phyloP scores from a whole-genome alignment of 2,329 filamentous ascomycete genomes.

The Albifimbria verrucaria region DNA sequence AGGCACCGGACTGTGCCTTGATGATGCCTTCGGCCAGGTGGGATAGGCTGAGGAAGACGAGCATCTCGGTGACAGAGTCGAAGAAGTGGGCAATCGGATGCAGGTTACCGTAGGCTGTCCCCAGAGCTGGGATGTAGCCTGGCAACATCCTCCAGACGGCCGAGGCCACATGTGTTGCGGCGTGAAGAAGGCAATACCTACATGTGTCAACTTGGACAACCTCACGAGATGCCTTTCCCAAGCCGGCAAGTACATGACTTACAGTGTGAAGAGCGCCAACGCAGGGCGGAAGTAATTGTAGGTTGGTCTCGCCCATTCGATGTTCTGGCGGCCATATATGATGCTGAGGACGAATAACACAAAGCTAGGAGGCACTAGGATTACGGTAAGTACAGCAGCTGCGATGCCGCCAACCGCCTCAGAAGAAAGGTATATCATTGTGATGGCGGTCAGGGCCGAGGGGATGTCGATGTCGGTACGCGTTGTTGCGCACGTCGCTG shows the following conservation, averaged over 20 bases:
- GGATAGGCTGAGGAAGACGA: constrained; percentile 20
- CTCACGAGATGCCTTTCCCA: background rate
- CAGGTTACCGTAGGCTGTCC: constrained; percentile 5
- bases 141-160: no score
- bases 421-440: no score
- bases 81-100: constrained; percentile 3
- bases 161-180: no score
- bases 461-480: no score
- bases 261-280: constrained; percentile 21
- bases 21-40: constrained; percentile 16
- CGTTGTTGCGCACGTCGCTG: no score
- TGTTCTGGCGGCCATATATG: constrained; percentile 14
- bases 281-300: constrained; percentile 20
- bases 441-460: no score
- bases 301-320: constrained; percentile 19
- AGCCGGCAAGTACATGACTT: constrained; percentile 5
- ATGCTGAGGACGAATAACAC: constrained; percentile 13
- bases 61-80: constrained; percentile 12
- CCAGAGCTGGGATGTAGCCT: no score
- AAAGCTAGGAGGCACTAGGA: constrained; percentile 11
- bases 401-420: no score
- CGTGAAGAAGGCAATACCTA: no score
- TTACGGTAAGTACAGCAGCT: constrained; percentile 4
- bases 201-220: background rate
- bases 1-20: constrained; percentile 12